phyloP scores from a whole-genome alignment of 2,329 filamentous ascomycete species.

The Diaporthe sp. region DNA sequence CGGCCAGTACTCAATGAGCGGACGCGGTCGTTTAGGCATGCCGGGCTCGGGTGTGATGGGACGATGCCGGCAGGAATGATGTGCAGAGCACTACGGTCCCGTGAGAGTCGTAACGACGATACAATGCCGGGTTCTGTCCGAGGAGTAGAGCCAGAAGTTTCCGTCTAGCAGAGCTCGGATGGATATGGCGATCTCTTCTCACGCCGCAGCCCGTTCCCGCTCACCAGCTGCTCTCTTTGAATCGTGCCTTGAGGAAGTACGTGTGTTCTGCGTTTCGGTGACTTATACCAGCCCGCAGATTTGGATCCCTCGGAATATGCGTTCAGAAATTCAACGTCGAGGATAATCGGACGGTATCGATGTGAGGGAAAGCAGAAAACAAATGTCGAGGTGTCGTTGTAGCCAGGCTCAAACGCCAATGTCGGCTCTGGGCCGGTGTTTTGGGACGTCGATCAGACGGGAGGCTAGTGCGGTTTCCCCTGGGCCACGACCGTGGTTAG shows the following conservation, averaged over 20 bases:
- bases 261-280: not conserved
- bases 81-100: not conserved
- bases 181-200: not conserved
- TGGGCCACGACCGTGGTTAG: constrained; percentile 10
- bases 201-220: too few relatives aligned
- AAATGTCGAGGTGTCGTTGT: constrained; percentile 10
- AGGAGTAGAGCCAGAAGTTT: not conserved
- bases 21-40: constrained; percentile 29
- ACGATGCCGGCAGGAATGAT: not conserved
- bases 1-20: constrained; percentile 24
- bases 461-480: constrained; percentile 1
- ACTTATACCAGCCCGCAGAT: accelerated
- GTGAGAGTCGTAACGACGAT: not conserved
- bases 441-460: constrained; percentile 30
- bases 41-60: constrained; percentile 7
- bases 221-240: not conserved
- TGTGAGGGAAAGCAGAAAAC: not conserved
- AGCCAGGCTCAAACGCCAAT: constrained; percentile 22
- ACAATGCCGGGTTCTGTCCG: not conserved
- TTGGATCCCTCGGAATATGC: not conserved
- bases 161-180: not conserved
- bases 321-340: not conserved
- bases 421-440: constrained; percentile 23
- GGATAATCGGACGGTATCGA: not conserved
- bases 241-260: too few relatives aligned